These are phyloP conservation scores for Sphaerulina musiva DNA, from an alignment of 2,329 filamentous ascomycete genomes.

Conservation along the genomic window DNA sequence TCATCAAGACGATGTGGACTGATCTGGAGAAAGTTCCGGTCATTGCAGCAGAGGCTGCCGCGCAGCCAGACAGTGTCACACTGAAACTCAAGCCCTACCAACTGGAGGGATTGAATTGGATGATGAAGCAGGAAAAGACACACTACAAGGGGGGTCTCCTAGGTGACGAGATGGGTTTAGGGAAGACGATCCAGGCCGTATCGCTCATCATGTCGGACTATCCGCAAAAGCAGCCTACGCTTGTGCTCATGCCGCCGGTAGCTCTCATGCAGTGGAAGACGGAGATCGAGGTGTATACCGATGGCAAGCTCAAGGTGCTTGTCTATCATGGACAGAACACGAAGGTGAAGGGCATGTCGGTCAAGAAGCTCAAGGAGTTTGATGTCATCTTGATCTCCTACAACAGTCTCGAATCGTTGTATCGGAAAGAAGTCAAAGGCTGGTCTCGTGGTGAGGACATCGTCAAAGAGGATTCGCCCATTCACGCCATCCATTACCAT, in stretches of 20 bases:
- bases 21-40: conserved; percentile 62
- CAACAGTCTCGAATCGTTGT: conserved; percentile 81
- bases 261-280: conserved; percentile 37
- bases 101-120: conserved; percentile 88
- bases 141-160: conserved; percentile 83
- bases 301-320: conserved; percentile 82
- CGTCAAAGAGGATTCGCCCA: conserved; percentile 66
- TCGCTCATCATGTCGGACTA: conserved; percentile 98
- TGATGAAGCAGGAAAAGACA: conserved; percentile 80
- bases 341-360: conserved; percentile 69
- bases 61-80: conserved; percentile 70
- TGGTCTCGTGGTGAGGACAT: conserved; percentile 74
- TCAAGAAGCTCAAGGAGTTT: conserved; percentile 70
- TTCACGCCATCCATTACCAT: conserved; percentile 83
- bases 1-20: conserved; percentile 77
- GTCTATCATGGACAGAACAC: conserved; percentile 83
- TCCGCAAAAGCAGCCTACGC: conserved; percentile 69
- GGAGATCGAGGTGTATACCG: conserved; percentile 60
- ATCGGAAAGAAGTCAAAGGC: conserved; percentile 86
- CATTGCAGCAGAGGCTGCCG: conserved; percentile 57
- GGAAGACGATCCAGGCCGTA: conserved; percentile 97
- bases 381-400: conserved; percentile 98
- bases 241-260: conserved; percentile 18
- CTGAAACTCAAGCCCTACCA: conserved; percentile 89
- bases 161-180: conserved; percentile 97